These are phyloP conservation scores for Boletus rex-veris DNA, from an alignment of 768 basidiomycete genomes.

Conservation along the genomic window DNA sequence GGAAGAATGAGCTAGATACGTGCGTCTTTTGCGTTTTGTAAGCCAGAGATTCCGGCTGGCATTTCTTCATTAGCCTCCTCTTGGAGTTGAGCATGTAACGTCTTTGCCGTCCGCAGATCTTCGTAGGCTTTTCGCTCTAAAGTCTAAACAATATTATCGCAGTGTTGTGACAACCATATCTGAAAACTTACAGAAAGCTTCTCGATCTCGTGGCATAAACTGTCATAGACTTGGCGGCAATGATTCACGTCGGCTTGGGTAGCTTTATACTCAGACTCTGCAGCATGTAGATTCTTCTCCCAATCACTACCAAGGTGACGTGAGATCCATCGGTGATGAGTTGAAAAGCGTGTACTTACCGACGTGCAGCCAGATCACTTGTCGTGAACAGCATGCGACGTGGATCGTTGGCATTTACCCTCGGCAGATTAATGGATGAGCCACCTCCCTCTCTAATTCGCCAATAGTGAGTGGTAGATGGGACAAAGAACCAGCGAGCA, in stretches of 20 bases:
- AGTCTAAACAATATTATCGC: conserved; percentile 7
- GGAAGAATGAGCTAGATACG: conserved; percentile 12
- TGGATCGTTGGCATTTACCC: conserved; percentile 32
- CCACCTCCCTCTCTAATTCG: conserved; percentile 63
- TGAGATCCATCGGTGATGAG: background rate
- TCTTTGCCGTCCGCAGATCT: conserved; percentile 33
- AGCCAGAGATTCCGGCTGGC: conserved; percentile 56
- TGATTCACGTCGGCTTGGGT: conserved; percentile 27
- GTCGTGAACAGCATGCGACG: conserved; percentile 51
- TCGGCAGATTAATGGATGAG: conserved; percentile 41
- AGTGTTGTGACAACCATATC: background rate
- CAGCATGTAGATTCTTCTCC: conserved; percentile 35
- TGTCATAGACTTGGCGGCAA: conserved; percentile 30
- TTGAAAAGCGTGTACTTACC: conserved; percentile 33
- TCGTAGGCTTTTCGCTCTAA: conserved; percentile 23
- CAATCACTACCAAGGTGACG: conserved; percentile 40
- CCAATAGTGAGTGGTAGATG: background rate
- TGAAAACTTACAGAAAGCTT: conserved; percentile 33
- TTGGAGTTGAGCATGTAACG: conserved; percentile 41
- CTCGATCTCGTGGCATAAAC: conserved; percentile 29
- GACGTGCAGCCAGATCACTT: conserved; percentile 47
- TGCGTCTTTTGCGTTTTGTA: conserved; percentile 55
- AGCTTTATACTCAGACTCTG: conserved; percentile 37
- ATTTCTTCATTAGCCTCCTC: conserved; percentile 66
- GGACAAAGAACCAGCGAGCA: conserved; percentile 8